Evolutionary conservation across 257 asterid genomes (phyloP), one percentile per base, ranked within the genome.

Genomic region (Nicotiana benthamiana): DNA sequence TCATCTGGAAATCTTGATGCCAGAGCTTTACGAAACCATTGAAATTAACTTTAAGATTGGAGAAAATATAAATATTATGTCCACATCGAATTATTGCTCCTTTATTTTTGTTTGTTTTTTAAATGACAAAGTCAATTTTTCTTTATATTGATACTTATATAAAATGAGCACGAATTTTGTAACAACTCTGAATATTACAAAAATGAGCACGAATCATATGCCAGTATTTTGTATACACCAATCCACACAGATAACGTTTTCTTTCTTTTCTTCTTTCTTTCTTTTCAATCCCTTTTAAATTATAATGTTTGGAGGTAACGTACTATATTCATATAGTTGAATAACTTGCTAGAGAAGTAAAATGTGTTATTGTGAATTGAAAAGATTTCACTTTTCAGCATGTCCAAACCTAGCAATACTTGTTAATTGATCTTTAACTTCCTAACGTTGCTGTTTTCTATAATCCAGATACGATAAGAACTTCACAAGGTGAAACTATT

Each of bases 401-500:
- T 56, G 27, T 56, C 27, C n/a, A 60, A 60, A 60, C 66, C 17
- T 12, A 26, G 68, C 36, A 5, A 12, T 9, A 48, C 61, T 22
- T 74, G 34, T 74, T 74, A 24, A n/a, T 48, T 56, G 61, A 56
- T 74, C 43, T 26, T 24, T 48, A 22, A 1, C 61, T 74, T 46
- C 48, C 40, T 6, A 74, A 48, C 34, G 15, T 48, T 0, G 15
- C 9, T 74, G 52, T 27, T 64, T 52, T 82, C 82, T 64, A 80
- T 56, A 67, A 26, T 77, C 18, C 84, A 75, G 51, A 68, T 62
- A 40, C 74, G 56, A 68, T 60, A 53, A 79, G 81, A 70, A 10
- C 76, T 68, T 68, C 82, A 79, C 48, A 67, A 54, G 48, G 30
- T 66, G 54, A 75, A 61, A 51, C 82, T 56, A 64, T 81, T 77